Conservation (phyloP, 2,329 filamentous ascomycete species). For the Trichoderma atroviride region DNA sequence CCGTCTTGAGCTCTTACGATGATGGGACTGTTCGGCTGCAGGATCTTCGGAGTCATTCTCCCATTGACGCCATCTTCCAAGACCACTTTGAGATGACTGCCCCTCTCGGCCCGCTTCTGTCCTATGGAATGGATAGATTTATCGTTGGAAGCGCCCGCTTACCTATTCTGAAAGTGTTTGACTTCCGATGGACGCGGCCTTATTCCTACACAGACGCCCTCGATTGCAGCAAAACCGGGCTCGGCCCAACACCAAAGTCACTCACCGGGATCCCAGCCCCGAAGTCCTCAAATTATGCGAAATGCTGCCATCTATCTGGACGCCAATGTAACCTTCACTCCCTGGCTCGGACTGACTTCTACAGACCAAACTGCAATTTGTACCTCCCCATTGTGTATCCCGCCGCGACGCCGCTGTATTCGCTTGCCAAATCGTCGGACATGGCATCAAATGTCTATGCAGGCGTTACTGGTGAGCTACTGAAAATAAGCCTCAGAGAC, state of each 20-base stretch:
- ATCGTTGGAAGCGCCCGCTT: background rate
- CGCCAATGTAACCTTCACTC: background rate
- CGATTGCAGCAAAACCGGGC: background rate
- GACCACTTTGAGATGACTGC: conserved; percentile 5
- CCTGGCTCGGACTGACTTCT: background rate
- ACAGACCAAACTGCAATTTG: conserved; percentile 1
- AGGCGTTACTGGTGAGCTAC: background rate
- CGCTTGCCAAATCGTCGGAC: background rate
- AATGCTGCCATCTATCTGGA: background rate
- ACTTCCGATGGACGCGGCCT: conserved; percentile 1
- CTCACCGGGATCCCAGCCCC: background rate
- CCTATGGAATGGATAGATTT: conserved; percentile 4
- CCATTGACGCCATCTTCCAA: background rate
- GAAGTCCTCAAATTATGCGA: background rate
- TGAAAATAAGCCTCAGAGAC: background rate
- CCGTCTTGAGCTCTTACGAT: background rate
- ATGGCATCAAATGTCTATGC: background rate
- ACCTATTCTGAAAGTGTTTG: background rate
- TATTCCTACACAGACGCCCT: background rate
- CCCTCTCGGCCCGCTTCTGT: background rate
- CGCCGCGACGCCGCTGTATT: background rate
- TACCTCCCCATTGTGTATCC: background rate
- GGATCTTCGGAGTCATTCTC: conserved; percentile 1
- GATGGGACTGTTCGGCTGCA: conserved; percentile 5
- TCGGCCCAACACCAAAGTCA: background rate